A percentile compares a stretch with the other conserved stretches of the same genome.
These are phyloP conservation scores for Rhytidiadelphus loreus DNA, from an alignment of 225 moss, liverwort and hornwort genomes.

Conservation along the genomic window DNA sequence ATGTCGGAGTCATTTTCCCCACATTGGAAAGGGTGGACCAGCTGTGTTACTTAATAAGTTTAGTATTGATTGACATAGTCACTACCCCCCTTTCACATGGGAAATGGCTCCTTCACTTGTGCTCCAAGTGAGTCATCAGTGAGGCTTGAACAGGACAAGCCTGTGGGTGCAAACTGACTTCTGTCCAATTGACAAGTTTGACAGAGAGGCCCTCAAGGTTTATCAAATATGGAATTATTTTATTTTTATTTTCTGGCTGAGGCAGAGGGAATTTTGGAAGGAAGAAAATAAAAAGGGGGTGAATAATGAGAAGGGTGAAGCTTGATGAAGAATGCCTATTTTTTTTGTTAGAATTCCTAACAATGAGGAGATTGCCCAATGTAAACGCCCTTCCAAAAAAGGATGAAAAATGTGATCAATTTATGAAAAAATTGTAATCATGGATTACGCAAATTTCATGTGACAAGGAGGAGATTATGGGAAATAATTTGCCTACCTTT, in stretches of 20 bases:
- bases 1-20: background rate
- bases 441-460: fast-evolving
- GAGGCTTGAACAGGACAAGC: background rate
- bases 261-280: no score
- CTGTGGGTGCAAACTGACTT: background rate
- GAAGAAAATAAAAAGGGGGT: no score
- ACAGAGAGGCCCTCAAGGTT: background rate
- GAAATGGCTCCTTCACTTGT: conserved; percentile 1
- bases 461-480: no score
- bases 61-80: background rate
- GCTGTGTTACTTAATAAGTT: background rate
- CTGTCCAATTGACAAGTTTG: background rate
- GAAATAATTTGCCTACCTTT: no score
- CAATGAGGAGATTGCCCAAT: no score
- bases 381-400: fast-evolving
- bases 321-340: no score
- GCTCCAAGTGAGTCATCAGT: conserved; percentile 2
- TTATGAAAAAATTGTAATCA: no score
- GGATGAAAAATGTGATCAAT: no score
- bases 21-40: background rate
- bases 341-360: no score
- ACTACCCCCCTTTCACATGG: background rate
- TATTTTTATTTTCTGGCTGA: no score
- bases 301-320: no score
- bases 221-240: background rate